Evolutionary conservation across 352 stramenopile genomes (phyloP), one percentile per base, ranked within the genome.

Genomic region (Aphanomyces stellatus): DNA sequence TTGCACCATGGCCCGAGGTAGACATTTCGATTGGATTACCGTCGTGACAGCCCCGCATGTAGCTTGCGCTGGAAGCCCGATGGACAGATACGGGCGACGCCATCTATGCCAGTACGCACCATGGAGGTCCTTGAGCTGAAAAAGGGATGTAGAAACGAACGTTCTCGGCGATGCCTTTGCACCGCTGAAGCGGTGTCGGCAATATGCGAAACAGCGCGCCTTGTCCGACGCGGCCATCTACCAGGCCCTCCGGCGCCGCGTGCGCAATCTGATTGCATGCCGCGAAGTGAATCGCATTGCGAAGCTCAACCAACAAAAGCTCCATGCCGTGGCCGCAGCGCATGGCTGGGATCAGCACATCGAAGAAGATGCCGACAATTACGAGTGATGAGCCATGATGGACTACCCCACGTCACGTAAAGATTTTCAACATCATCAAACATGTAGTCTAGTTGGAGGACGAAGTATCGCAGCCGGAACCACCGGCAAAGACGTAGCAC

Each of bases 401-500:
- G n/a, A n/a, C n/a, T n/a, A n/a, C n/a, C n/a, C n/a, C n/a, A n/a
- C n/a, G n/a, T n/a, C n/a, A n/a, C n/a, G n/a, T n/a, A n/a, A n/a
- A n/a, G n/a, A n/a, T n/a, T n/a, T n/a, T n/a, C n/a, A n/a, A n/a
- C n/a, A n/a, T n/a, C n/a, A n/a, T n/a, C n/a, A n/a, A n/a, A n/a
- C n/a, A n/a, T n/a, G n/a, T n/a, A n/a, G n/a, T n/a, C n/a, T n/a
- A n/a, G n/a, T n/a, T n/a, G n/a, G n/a, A n/a, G n/a, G n/a, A n/a
- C n/a, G n/a, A n/a, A n/a, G n/a, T n/a, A n/a, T 67, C 15, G 62
- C 80, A 89, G 2, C 82, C 82, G 2, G 63, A 48, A 7, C 80
- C 83, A 22, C 83, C 83, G 17, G 81, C 83, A 51, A 91, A 53
- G 10, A 76, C 66, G 2, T 88, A 56, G 57, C 82, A 91, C 10